phyloP scores from a whole-genome alignment of 1,284 basidiomycete genomes.

The Puccinia coronata region DNA sequence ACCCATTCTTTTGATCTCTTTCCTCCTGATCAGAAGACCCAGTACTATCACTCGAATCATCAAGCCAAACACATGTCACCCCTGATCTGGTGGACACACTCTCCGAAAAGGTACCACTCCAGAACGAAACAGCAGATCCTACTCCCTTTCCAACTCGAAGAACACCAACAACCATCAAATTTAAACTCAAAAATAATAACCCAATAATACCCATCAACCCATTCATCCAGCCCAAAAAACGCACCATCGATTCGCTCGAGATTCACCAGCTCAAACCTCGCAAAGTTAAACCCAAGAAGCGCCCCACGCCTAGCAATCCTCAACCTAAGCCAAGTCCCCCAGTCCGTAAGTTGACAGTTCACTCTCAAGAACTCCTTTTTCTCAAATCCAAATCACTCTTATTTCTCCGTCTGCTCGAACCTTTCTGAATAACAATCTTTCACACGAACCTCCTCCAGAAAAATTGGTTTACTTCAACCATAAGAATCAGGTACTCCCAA shows the following conservation, averaged over 20 bases:
- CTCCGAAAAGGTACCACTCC: background rate
- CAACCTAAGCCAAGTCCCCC: background rate
- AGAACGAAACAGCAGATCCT: background rate
- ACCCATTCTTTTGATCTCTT: too few relatives aligned
- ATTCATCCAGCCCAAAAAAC: background rate
- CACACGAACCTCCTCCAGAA: too few relatives aligned
- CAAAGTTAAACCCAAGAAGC: background rate
- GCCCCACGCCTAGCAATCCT: too few relatives aligned
- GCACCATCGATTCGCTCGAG: too few relatives aligned
- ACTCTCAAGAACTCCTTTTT: too few relatives aligned
- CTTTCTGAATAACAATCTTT: too few relatives aligned
- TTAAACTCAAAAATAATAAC: background rate
- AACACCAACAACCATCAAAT: background rate
- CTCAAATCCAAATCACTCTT: too few relatives aligned
- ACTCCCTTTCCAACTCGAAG: background rate
- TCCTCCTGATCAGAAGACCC: too few relatives aligned
- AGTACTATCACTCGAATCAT: background rate
- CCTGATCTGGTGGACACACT: background rate
- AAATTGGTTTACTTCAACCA: background rate
- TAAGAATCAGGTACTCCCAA: background rate
- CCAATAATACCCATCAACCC: background rate
- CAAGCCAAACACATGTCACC: background rate
- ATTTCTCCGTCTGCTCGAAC: background rate
- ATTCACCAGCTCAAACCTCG: background rate
- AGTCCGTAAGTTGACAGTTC: background rate